Conservation (phyloP, 2,329 filamentous ascomycete genomes). For the Aureobasidium musti region DNA sequence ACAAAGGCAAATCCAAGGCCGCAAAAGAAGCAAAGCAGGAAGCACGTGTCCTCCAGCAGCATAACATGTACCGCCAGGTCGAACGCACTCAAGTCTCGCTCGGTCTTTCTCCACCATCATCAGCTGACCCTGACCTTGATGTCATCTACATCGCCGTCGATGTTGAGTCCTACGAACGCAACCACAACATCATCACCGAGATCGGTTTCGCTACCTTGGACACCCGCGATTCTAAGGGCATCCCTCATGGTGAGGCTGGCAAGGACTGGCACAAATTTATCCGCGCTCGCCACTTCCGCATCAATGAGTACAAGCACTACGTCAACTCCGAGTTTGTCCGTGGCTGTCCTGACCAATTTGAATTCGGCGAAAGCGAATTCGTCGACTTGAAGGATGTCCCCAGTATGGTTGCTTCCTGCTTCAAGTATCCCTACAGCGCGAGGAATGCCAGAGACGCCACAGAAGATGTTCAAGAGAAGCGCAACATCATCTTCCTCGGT, state of each 20-base stretch:
- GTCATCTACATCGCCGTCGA: conserved; percentile 78
- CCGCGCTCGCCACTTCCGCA: conserved; percentile 71
- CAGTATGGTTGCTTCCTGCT: conserved; percentile 55
- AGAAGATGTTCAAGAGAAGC: conserved; percentile 37
- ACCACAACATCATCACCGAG: conserved; percentile 72
- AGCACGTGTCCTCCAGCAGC: conserved; percentile 54
- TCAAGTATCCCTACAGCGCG: conserved; percentile 53
- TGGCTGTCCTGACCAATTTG: conserved; percentile 72
- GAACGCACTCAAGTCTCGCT: conserved; percentile 70
- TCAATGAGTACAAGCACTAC: conserved; percentile 67
- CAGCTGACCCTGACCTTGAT: conserved; percentile 48
- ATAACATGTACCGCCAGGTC: conserved; percentile 57
- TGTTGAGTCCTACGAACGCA: conserved; percentile 74
- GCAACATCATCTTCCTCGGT: conserved; percentile 74
- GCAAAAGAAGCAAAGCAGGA: conserved; percentile 54
- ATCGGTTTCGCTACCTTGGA: conserved; percentile 83
- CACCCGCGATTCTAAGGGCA: conserved; percentile 58
- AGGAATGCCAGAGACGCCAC: neutral
- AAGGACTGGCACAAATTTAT: conserved; percentile 68
- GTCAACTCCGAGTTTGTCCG: conserved; percentile 68
- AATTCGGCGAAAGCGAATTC: conserved; percentile 68
- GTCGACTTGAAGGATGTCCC: conserved; percentile 52
- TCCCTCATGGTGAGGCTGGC: conserved; percentile 63
- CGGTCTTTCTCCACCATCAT: conserved; percentile 61
- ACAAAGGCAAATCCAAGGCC: conserved; percentile 49